Conservation (phyloP, 2,329 filamentous ascomycete species). For the Sporothrix pallida region DNA sequence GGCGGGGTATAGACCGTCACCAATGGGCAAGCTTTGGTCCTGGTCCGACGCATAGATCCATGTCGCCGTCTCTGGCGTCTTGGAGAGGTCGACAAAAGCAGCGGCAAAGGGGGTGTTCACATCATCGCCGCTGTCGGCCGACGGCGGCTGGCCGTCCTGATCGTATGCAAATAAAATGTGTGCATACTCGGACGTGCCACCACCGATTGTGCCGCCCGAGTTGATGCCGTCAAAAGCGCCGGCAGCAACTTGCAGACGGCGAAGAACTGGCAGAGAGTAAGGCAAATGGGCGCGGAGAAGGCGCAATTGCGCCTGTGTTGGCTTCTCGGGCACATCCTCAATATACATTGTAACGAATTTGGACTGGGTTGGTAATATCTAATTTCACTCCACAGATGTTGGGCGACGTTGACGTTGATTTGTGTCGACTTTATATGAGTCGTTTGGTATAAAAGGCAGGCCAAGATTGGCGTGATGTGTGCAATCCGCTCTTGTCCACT, state of each 20-base stretch:
- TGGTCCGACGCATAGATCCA: conserved; percentile 66
- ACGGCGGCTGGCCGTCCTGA: not conserved
- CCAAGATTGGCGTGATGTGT: not conserved
- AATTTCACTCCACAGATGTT: not conserved
- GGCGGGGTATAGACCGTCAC: conserved; percentile 35
- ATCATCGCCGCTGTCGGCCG: not conserved
- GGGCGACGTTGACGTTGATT: not conserved
- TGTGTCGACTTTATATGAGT: not conserved
- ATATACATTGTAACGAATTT: conserved; percentile 30
- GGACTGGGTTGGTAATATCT: not conserved
- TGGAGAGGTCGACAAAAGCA: conserved; percentile 66
- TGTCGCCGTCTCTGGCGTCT: conserved; percentile 66
- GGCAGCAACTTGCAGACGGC: conserved; percentile 63
- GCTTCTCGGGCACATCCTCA: conserved; percentile 37
- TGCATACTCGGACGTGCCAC: conserved; percentile 51
- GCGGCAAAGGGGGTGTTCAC: conserved; percentile 53
- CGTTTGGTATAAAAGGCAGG: not conserved
- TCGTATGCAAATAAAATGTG: conserved; percentile 51
- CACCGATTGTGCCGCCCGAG: conserved; percentile 46
- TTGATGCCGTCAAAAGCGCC: conserved; percentile 34
- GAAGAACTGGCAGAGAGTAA: conserved; percentile 63
- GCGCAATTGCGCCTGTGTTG: conserved; percentile 47
- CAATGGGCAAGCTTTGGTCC: conserved; percentile 37
- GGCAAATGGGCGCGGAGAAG: conserved; percentile 61
- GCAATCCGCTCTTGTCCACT: not conserved